phyloP scores from a whole-genome alignment of 345 rosid species.

The Cardamine resedifolia region DNA sequence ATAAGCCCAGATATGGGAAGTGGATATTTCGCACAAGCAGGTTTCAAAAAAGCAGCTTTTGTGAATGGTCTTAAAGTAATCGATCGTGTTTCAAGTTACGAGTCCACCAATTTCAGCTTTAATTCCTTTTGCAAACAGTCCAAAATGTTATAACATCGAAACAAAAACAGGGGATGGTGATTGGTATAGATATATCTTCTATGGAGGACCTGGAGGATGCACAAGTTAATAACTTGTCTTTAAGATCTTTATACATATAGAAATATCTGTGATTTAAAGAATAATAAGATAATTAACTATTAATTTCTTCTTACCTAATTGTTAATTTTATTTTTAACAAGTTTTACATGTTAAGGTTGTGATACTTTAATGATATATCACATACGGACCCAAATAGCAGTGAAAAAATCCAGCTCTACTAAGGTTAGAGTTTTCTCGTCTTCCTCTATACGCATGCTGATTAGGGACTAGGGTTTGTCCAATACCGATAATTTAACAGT shows the following conservation, averaged over 20 bases:
- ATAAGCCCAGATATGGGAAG: slow-evolving; percentile 29
- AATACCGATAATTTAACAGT: too few species aligned
- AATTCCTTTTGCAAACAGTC: neutral
- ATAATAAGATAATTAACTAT: too few species aligned
- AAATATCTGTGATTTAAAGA: too few species aligned
- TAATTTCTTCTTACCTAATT: too few species aligned
- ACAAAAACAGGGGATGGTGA: neutral
- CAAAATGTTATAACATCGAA: neutral
- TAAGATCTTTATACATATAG: neutral
- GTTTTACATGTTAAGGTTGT: too few species aligned
- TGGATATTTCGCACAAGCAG: slow-evolving; percentile 6
- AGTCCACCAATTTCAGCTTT: neutral
- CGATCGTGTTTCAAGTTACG: neutral
- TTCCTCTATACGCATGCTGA: too few species aligned
- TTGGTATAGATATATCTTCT: slow-evolving; percentile 1
- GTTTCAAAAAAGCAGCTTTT: slow-evolving; percentile 11
- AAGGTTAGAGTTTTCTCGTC: too few species aligned
- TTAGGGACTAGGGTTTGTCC: too few species aligned
- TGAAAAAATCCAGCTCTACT: too few species aligned
- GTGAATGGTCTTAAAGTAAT: slow-evolving; percentile 13
- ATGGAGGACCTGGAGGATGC: slow-evolving; percentile 21
- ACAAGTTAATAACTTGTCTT: neutral
- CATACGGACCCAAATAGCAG: too few species aligned
- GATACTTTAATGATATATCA: too few species aligned
- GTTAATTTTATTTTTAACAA: too few species aligned